Percentiles rank a stretch among this genome's conserved stretches.
phyloP scores from a whole-genome alignment of 139 green algal species.

The Chara braunii region DNA sequence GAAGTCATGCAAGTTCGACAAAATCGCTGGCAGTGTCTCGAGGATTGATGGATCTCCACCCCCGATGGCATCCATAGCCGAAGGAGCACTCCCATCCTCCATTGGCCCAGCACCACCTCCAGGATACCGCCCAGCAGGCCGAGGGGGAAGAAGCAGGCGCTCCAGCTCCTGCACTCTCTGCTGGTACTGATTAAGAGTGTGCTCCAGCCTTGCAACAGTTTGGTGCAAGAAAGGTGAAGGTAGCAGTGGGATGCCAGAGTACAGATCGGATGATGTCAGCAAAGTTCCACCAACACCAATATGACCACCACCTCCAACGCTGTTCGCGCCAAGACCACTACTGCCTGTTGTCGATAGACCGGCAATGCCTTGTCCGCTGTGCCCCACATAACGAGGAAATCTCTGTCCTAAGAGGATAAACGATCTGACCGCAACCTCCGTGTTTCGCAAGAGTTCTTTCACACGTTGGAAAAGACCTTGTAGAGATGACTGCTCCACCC shows the following conservation, averaged over 20 bases:
- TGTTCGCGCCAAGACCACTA: too few relatives aligned
- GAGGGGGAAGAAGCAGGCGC: slow-evolving; percentile 6
- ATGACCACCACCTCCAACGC: too few relatives aligned
- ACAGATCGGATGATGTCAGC: background rate
- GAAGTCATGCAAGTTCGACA: slow-evolving; percentile 22
- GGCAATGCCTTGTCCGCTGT: too few relatives aligned
- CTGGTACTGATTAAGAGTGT: background rate
- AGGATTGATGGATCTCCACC: background rate
- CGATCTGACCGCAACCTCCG: too few relatives aligned
- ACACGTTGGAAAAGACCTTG: too few relatives aligned
- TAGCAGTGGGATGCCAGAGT: background rate
- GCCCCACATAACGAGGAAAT: too few relatives aligned
- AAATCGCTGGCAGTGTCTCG: slow-evolving; percentile 3
- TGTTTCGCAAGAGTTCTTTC: too few relatives aligned
- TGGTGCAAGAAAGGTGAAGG: slow-evolving; percentile 8
- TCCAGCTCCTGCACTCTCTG: slow-evolving; percentile 17
- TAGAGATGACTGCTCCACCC: too few relatives aligned
- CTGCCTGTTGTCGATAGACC: too few relatives aligned
- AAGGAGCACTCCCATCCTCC: background rate
- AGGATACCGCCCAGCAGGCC: background rate
- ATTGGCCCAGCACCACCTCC: background rate
- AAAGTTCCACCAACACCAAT: too few relatives aligned
- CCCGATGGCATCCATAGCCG: background rate
- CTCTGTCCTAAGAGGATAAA: too few relatives aligned
- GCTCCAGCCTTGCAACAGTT: slow-evolving; percentile 4